Conservation (phyloP, 139 green algal genomes). For the Pleodorina starrii region DNA sequence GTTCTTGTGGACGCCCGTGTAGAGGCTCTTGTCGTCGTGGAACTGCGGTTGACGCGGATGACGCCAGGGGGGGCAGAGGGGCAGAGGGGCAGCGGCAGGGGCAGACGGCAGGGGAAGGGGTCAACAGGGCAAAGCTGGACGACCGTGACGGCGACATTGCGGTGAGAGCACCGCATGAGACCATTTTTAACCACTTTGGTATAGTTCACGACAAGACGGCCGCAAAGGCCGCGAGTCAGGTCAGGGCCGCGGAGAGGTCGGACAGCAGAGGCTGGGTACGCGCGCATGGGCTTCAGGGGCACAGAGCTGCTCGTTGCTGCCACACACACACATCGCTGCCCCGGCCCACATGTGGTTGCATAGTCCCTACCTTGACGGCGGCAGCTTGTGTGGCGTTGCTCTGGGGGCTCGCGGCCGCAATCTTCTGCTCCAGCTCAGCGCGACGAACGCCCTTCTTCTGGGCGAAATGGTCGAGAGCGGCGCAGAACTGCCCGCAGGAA, state of each 20-base stretch:
- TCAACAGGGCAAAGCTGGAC: no score
- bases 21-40: constrained; percentile 25
- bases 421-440: constrained; percentile 56
- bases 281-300: neutral
- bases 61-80: neutral
- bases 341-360: no score
- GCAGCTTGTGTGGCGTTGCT: constrained; percentile 61
- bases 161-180: no score
- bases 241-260: neutral
- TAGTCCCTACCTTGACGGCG: constrained; percentile 70
- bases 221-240: neutral
- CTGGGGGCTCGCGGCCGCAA: constrained; percentile 28
- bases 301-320: neutral
- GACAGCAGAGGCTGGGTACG: neutral
- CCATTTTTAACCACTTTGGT: no score
- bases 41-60: neutral
- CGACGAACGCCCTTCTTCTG: neutral
- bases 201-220: neutral
- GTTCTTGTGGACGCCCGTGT: constrained; percentile 71
- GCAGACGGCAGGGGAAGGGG: neutral
- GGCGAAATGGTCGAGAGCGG: neutral
- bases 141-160: no score
- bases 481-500: constrained; percentile 24
- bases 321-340: neutral
- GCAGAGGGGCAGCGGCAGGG: neutral